Conservation (phyloP, 1,139 yeast genomes). For the Candida glucosophila region DNA sequence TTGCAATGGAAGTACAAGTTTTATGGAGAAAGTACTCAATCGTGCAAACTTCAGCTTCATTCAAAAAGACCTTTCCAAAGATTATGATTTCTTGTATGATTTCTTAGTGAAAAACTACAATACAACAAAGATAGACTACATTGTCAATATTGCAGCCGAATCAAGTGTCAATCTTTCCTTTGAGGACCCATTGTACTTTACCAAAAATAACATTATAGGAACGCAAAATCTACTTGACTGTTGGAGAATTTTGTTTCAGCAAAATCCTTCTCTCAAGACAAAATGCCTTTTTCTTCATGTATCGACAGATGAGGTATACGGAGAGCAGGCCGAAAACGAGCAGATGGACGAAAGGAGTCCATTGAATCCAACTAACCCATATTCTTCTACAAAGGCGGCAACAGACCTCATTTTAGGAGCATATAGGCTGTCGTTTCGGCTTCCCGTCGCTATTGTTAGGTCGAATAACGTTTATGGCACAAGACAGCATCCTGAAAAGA, state of each 20-base stretch:
- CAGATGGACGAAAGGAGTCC: constrained; percentile 26
- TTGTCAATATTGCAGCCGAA: constrained; percentile 52
- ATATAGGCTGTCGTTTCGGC: constrained; percentile 33
- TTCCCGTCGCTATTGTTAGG: constrained; percentile 38
- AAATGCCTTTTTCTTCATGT: constrained; percentile 32
- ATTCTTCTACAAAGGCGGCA: constrained; percentile 53
- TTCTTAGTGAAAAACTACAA: constrained; percentile 7
- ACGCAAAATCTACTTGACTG: constrained; percentile 45
- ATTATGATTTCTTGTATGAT: constrained; percentile 9
- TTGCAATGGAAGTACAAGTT: constrained; percentile 9
- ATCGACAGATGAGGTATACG: constrained; percentile 60
- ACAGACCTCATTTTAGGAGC: constrained; percentile 44
- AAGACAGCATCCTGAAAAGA: constrained; percentile 48
- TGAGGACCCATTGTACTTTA: constrained; percentile 35
- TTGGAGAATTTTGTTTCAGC: constrained; percentile 12
- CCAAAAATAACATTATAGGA: constrained; percentile 39
- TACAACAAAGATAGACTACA: constrained; percentile 18
- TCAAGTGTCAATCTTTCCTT: constrained; percentile 51
- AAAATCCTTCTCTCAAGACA: constrained; percentile 2
- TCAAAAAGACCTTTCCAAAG: constrained; percentile 29
- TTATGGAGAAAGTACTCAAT: constrained; percentile 16
- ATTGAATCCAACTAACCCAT: constrained; percentile 50
- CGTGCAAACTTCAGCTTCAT: constrained; percentile 17
- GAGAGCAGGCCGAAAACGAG: constrained; percentile 22
- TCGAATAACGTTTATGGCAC: constrained; percentile 54